Evolutionary conservation across 139 green algal genomes (phyloP).

Genomic region (Picochlorum sp.): DNA sequence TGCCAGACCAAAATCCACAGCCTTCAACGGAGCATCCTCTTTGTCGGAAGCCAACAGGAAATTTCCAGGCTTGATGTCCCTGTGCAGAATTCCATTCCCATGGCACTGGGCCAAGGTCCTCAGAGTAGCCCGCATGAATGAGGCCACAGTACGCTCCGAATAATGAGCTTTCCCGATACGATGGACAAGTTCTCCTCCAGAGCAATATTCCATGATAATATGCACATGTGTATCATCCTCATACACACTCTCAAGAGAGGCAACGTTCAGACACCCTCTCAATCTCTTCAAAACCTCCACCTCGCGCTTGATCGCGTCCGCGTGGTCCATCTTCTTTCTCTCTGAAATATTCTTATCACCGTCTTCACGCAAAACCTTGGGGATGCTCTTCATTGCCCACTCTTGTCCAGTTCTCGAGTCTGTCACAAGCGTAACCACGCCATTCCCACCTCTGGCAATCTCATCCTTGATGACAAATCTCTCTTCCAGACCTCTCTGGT

Average conservation of each 20-base stretch:
- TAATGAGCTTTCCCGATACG: conserved; percentile 26
- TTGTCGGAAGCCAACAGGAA: conserved; percentile 33
- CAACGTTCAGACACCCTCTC: conserved; percentile 35
- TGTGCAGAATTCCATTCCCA: conserved; percentile 32
- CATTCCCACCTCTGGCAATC: conserved; percentile 28
- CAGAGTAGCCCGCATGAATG: conserved; percentile 33
- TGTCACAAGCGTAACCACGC: conserved; percentile 20
- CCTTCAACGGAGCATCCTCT: conserved; percentile 34
- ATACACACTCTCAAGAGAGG: conserved; percentile 32
- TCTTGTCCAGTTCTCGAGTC: conserved; percentile 18
- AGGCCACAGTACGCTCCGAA: conserved; percentile 41
- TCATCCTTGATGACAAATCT: conserved; percentile 18
- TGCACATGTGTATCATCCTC: conserved; percentile 39
- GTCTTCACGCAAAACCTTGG: conserved; percentile 22
- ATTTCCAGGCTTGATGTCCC: conserved; percentile 48
- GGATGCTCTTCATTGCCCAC: conserved; percentile 30
- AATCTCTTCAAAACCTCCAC: conserved; percentile 31
- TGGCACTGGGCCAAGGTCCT: conserved; percentile 43
- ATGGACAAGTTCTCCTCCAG: conserved; percentile 35
- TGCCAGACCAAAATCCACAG: conserved; percentile 47
- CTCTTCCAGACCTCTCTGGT: conserved; percentile 10
- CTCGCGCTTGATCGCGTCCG: conserved; percentile 6
- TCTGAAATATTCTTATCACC: conserved; percentile 15
- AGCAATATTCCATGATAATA: conserved; percentile 42
- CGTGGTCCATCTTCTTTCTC: conserved; percentile 7